Evolutionary conservation across 2,329 filamentous ascomycete genomes (phyloP).

Genomic region (Immersiporthe knoxdaviesiana): DNA sequence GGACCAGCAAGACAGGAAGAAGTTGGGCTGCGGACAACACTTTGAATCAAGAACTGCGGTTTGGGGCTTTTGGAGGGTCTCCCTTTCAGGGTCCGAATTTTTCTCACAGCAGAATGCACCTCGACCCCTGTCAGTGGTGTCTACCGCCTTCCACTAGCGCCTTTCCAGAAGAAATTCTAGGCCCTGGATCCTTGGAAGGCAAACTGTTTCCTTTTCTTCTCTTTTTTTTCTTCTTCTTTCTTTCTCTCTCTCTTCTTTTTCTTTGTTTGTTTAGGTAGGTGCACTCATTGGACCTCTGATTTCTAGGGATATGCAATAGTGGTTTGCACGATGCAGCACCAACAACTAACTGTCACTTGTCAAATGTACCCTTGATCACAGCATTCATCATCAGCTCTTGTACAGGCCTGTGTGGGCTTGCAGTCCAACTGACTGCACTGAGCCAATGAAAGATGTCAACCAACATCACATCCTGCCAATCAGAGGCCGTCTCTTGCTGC

Average conservation of each 20-base stretch:
- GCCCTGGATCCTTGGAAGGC: background rate
- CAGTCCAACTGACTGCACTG: too few relatives aligned
- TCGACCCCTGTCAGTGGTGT: slow-evolving; percentile 6
- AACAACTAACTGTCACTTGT: too few relatives aligned
- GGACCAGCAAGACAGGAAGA: background rate
- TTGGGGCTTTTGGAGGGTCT: slow-evolving; percentile 13
- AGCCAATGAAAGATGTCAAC: too few relatives aligned
- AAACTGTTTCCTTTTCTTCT: background rate
- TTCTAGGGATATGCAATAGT: too few relatives aligned
- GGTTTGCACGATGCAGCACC: too few relatives aligned
- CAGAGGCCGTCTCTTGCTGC: background rate
- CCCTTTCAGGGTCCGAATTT: slow-evolving; percentile 14
- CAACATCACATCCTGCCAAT: background rate
- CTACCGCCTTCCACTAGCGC: slow-evolving; percentile 5
- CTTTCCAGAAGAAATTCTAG: slow-evolving; percentile 15
- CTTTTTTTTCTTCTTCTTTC: background rate
- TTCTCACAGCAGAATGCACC: slow-evolving; percentile 10
- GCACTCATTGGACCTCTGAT: too few relatives aligned
- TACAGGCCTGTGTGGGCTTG: too few relatives aligned
- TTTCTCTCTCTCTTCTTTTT: background rate
- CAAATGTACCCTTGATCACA: too few relatives aligned
- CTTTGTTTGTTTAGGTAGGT: too few relatives aligned
- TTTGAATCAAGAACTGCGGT: background rate
- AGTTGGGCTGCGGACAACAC: slow-evolving; percentile 11
- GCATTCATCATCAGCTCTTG: too few relatives aligned